Conservation (phyloP, 148 eudicot species). For the Cornus florida region DNA sequence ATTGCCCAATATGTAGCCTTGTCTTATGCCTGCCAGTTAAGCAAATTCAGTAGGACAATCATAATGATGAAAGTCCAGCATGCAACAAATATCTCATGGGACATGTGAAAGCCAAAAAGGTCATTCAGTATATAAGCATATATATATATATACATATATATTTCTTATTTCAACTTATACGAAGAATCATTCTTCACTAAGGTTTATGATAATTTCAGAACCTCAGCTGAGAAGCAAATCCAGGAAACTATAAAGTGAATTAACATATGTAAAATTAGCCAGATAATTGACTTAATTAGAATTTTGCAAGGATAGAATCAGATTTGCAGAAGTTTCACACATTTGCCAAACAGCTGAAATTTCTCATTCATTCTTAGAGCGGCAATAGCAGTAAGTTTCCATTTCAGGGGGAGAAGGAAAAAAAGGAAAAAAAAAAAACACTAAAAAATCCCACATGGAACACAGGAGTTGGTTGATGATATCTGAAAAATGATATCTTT, state of each 20-base stretch:
- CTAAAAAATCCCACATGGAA: too few species aligned
- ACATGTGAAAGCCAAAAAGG: not conserved
- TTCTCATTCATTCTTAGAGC: too few species aligned
- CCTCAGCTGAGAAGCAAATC: not conserved
- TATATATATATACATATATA: too few species aligned
- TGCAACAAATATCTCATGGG: not conserved
- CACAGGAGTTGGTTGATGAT: too few species aligned
- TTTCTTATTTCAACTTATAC: not conserved
- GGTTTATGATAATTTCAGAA: not conserved
- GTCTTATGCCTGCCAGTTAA: conserved; percentile 64
- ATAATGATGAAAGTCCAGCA: not conserved
- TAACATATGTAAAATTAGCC: not conserved
- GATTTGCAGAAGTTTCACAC: too few species aligned
- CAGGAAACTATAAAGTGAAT: not conserved
- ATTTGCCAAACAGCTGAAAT: too few species aligned
- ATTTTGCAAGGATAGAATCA: not conserved
- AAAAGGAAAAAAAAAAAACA: too few species aligned
- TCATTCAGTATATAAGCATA: not conserved
- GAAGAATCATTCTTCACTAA: not conserved
- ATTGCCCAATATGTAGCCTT: conserved; percentile 72
- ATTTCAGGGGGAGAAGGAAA: too few species aligned
- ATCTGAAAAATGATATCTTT: too few species aligned
- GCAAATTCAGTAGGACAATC: not conserved
- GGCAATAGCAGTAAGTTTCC: too few species aligned
- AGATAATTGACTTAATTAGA: not conserved